A percentile compares a stretch with the other conserved stretches of the same genome.
Conservation (phyloP, 495 filamentous ascomycete species). For the Annulohypoxylon stygium region DNA sequence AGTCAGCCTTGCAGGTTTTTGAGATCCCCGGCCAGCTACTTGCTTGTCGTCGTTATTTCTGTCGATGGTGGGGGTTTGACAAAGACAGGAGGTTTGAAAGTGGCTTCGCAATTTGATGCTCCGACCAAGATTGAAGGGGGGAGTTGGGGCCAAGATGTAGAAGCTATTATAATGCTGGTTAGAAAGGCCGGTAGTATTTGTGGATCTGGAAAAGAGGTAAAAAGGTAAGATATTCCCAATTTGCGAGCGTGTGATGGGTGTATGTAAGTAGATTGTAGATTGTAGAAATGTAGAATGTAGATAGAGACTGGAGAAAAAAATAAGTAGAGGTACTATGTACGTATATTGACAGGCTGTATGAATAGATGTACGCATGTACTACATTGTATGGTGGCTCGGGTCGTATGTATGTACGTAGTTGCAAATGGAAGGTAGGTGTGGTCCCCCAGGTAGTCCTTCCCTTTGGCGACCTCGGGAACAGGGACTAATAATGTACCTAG, state of each 20-base stretch:
- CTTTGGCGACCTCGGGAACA: slow-evolving; percentile 45
- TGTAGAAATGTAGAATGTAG: background rate
- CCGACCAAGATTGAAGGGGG: slow-evolving; percentile 37
- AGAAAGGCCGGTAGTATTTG: slow-evolving; percentile 39
- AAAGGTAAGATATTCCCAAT: slow-evolving; percentile 39
- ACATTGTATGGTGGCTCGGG: slow-evolving; percentile 1
- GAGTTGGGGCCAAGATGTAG: slow-evolving; percentile 33
- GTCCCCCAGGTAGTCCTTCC: slow-evolving; percentile 32
- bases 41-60: slow-evolving; percentile 38
- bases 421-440: slow-evolving; percentile 49
- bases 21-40: slow-evolving; percentile 25
- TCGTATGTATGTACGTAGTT: slow-evolving; percentile 35
- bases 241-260: slow-evolving; percentile 35
- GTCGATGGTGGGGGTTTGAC: slow-evolving; percentile 43
- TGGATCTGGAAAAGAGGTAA: slow-evolving; percentile 40
- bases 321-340: slow-evolving; percentile 1
- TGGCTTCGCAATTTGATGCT: slow-evolving; percentile 31
- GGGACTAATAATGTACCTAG: slow-evolving; percentile 36
- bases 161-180: slow-evolving; percentile 31
- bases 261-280: background rate
- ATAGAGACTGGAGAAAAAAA: slow-evolving; percentile 4
- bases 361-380: slow-evolving; percentile 24
- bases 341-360: slow-evolving; percentile 26
- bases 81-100: slow-evolving; percentile 31
- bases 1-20: slow-evolving; percentile 48